These are phyloP conservation scores for Pseudogymnoascus sp. DNA, from an alignment of 2,329 filamentous ascomycete species.

Conservation along the genomic window DNA sequence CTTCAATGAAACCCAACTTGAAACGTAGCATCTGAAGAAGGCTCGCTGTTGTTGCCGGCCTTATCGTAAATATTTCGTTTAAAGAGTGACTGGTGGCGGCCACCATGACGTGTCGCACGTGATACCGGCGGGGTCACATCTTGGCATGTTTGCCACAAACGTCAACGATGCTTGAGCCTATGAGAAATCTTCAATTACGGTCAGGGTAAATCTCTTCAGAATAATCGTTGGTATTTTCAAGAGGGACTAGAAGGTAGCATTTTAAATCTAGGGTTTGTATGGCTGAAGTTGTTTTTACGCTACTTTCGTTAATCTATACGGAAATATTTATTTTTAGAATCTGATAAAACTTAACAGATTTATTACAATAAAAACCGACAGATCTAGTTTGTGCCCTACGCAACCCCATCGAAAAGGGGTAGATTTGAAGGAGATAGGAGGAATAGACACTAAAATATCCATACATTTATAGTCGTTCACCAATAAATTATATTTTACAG, in stretches of 20 bases:
- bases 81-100: background rate
- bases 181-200: slow-evolving; percentile 1
- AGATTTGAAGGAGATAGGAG: background rate
- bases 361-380: background rate
- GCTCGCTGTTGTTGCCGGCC: background rate
- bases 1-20: background rate
- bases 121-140: background rate
- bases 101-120: slow-evolving; percentile 1
- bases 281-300: background rate
- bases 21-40: background rate
- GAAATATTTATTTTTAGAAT: background rate
- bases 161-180: background rate
- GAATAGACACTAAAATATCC: background rate
- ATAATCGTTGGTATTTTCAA: background rate
- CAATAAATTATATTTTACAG: background rate
- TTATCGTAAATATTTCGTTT: slow-evolving; percentile 2
- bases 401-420: background rate
- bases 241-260: background rate
- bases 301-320: background rate
- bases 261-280: background rate
- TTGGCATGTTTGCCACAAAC: background rate
- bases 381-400: background rate
- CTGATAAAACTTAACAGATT: background rate
- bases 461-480: background rate
- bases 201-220: background rate